Evolutionary conservation across 2,329 filamentous ascomycete species (phyloP), one percentile per base, ranked within the genome.

Genomic region (Claviceps digitariae): DNA sequence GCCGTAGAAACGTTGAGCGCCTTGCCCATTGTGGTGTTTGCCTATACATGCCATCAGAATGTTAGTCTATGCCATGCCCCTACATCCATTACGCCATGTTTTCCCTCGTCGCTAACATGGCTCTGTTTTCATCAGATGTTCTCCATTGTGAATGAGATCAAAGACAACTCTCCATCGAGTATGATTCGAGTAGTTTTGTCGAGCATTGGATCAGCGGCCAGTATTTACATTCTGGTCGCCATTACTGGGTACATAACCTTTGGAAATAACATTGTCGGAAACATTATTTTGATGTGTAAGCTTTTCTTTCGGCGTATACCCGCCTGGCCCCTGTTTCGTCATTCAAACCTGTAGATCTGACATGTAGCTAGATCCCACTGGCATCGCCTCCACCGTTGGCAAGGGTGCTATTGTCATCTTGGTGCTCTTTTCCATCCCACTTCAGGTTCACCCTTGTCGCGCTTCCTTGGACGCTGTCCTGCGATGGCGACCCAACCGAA

Each of bases 41-140:
- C 91, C n/a, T 98, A 97, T 67, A 98, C 93, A 1, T 98, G 93
- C 67, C 93, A 98, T 69, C 93, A 98, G 64, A 98, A 98, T 66
- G 88, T 93, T 72, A 59, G 54, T 15, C 21, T 5, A 13, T 27
- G 15, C 20, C 3, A 27, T 10, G 44, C 7, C 23, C 23, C 15
- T 15, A 1, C 15, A 3, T 23, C 20, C 23, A 13, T 34, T 25
- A 20, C n/a, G 38, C 27, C 4, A 31, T 43, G 8, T 36, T 9
- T 2, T n/a, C n/a, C n/a, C n/a, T n/a, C 41, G n/a, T 36, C 27
- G 54, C 51, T 62, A 53, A 68, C 72, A 56, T 27, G 4, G 29
- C 40, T 48, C n/a, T 29, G 2, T 9, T 34, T 15, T 1, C 31
- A 2, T 0, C 60, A 93, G 87, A 98, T 98, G 93, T 98, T 98